Conservation (phyloP, 2,329 filamentous ascomycete species). For the Colletotrichum aenigma region DNA sequence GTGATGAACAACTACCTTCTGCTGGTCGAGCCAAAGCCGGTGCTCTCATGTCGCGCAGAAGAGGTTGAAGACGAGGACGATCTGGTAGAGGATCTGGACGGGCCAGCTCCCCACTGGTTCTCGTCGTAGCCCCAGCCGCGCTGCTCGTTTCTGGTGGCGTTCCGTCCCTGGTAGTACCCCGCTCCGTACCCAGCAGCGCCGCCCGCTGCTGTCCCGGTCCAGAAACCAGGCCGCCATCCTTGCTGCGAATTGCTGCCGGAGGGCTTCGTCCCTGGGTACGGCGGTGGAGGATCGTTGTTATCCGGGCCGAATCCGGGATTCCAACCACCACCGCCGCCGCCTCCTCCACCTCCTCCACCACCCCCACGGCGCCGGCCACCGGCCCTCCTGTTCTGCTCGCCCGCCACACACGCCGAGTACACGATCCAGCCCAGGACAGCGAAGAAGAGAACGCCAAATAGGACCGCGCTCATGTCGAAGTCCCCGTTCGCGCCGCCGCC, state of each 20-base stretch:
- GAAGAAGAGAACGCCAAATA: conserved; percentile 67
- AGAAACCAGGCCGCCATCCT: conserved; percentile 76
- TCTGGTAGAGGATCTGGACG: conserved; percentile 40
- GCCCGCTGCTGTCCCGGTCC: conserved; percentile 70
- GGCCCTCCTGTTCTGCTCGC: conserved; percentile 12
- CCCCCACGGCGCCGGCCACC: conserved; percentile 41
- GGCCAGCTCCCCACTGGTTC: conserved; percentile 33
- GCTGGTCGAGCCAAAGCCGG: conserved; percentile 74
- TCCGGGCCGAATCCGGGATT: conserved; percentile 41
- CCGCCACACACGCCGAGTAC: conserved; percentile 53
- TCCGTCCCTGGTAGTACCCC: conserved; percentile 41
- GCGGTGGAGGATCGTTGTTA: conserved; percentile 55
- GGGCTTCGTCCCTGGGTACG: conserved; percentile 51
- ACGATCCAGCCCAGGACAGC: conserved; percentile 66
- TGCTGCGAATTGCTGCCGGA: conserved; percentile 35
- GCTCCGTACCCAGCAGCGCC: conserved; percentile 72
- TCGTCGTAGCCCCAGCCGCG: conserved; percentile 34
- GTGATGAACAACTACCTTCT: conserved; percentile 46
- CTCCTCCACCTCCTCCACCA: conserved; percentile 44
- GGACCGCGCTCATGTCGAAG: conserved; percentile 37
- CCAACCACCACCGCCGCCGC: conserved; percentile 46
- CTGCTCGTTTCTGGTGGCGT: conserved; percentile 27
- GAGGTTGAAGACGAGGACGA: conserved; percentile 50
- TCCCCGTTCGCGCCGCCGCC: conserved; percentile 35
- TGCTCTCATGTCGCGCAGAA: conserved; percentile 66